Evolutionary conservation across 805 yeast species (phyloP).

Genomic region (Wickerhamomyces bovis): DNA sequence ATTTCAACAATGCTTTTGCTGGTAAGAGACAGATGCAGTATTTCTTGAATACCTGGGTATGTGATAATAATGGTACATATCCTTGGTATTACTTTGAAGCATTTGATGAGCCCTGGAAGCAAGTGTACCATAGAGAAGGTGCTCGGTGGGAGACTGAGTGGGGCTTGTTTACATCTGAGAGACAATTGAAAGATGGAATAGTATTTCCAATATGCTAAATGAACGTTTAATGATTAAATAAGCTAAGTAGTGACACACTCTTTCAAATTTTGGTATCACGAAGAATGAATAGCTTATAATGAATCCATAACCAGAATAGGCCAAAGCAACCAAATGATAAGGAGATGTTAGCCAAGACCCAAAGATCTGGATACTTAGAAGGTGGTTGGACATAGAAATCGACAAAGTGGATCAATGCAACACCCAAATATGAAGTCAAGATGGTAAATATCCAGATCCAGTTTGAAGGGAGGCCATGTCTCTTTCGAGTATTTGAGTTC

Average conservation of each 20-base stretch:
- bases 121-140: conserved; percentile 40
- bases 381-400: conserved; percentile 54
- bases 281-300: conserved; percentile 40
- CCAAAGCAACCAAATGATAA: conserved; percentile 72
- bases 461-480: conserved; percentile 42
- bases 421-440: conserved; percentile 44
- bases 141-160: conserved; percentile 64
- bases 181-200: conserved; percentile 40
- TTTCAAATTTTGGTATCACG: not conserved
- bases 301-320: conserved; percentile 78
- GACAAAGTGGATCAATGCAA: conserved; percentile 43
- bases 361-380: conserved; percentile 66
- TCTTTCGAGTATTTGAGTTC: conserved; percentile 27
- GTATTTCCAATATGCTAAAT: conserved; percentile 29
- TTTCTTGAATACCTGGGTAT: conserved; percentile 48
- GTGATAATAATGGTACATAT: conserved; percentile 32
- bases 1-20: conserved; percentile 39
- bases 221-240: not conserved
- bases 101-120: conserved; percentile 70
- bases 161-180: conserved; percentile 53
- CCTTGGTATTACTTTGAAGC: conserved; percentile 65
- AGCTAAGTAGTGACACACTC: not conserved
- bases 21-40: conserved; percentile 36
- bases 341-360: conserved; percentile 72
- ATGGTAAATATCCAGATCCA: conserved; percentile 47